Percentiles rank a stretch among this genome's conserved stretches.
Conservation (phyloP, 352 stramenopile species). For the Globisporangium cylindrosporum region DNA sequence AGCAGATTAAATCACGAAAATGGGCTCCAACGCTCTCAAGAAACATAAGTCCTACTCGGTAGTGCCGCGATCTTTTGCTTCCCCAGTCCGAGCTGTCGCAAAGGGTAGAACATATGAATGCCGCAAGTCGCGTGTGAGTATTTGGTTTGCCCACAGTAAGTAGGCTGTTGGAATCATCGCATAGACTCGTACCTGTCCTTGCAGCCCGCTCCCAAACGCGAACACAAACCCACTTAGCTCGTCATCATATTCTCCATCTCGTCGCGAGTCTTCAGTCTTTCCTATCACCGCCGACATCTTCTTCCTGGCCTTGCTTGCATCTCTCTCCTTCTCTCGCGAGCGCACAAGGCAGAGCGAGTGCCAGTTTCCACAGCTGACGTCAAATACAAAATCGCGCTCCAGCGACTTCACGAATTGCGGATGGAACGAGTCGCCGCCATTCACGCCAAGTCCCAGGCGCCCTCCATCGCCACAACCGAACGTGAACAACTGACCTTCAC, state of each 20-base stretch:
- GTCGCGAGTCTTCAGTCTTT: neutral
- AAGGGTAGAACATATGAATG: neutral
- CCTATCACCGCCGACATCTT: conserved; percentile 1
- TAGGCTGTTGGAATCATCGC: neutral
- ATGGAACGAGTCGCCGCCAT: conserved; percentile 31
- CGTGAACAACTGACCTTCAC: conserved; percentile 65
- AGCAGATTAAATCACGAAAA: too few species aligned
- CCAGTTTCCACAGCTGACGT: conserved; percentile 63
- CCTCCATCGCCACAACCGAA: conserved; percentile 91
- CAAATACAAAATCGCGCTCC: conserved; percentile 47
- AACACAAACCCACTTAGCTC: conserved; percentile 47
- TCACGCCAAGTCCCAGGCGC: conserved; percentile 76
- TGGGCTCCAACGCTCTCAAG: too few species aligned
- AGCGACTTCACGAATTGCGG: conserved; percentile 51
- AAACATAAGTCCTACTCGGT: conserved; percentile 44
- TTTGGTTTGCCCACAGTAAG: neutral
- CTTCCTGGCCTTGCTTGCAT: neutral
- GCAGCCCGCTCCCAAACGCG: conserved; percentile 61
- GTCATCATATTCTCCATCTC: neutral
- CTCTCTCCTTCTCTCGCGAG: conserved; percentile 9
- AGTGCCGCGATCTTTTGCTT: conserved; percentile 62
- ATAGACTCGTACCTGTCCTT: conserved; percentile 45
- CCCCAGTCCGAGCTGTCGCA: conserved; percentile 49
- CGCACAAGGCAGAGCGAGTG: conserved; percentile 65
- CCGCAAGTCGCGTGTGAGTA: neutral